phyloP scores from a whole-genome alignment of 768 basidiomycete genomes.

The Leccinum disarticulatum region DNA sequence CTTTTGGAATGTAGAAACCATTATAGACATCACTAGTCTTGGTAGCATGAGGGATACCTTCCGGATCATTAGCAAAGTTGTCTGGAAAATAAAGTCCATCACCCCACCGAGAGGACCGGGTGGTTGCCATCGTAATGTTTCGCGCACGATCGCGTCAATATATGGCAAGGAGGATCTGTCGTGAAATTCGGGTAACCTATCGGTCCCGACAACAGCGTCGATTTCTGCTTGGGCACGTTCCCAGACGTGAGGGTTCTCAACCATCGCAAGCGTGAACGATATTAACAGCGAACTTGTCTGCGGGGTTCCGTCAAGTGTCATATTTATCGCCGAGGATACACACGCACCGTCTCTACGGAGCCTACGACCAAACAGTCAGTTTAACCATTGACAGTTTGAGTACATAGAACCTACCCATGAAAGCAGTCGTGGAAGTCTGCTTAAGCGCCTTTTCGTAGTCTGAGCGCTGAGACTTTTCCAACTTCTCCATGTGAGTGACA shows the following conservation, averaged over 20 bases:
- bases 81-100: neutral
- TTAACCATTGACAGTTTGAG: neutral
- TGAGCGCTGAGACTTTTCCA: constrained; percentile 2
- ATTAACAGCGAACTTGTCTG: constrained; percentile 2
- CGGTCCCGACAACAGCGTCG: constrained; percentile 6
- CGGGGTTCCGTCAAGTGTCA: neutral
- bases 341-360: constrained; percentile 15
- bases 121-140: constrained; percentile 14
- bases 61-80: neutral
- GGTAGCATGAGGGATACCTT: constrained; percentile 19
- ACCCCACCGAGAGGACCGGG: constrained; percentile 3
- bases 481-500: constrained; percentile 10
- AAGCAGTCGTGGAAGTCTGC: constrained; percentile 13
- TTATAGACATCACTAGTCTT: constrained; percentile 41
- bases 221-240: constrained; percentile 14
- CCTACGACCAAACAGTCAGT: constrained; percentile 1
- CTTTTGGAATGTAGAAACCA: constrained; percentile 52
- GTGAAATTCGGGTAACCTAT: constrained; percentile 11
- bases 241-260: constrained; percentile 10
- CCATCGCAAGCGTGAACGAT: constrained; percentile 15
- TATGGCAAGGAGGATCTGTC: constrained; percentile 11
- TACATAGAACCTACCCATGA: constrained; percentile 9
- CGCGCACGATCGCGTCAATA: constrained; percentile 11
- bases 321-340: neutral
- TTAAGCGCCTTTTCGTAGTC: constrained; percentile 19